phyloP scores from a whole-genome alignment of 108 stramenopile species.

The Mayamaea pseudoterrestris region DNA sequence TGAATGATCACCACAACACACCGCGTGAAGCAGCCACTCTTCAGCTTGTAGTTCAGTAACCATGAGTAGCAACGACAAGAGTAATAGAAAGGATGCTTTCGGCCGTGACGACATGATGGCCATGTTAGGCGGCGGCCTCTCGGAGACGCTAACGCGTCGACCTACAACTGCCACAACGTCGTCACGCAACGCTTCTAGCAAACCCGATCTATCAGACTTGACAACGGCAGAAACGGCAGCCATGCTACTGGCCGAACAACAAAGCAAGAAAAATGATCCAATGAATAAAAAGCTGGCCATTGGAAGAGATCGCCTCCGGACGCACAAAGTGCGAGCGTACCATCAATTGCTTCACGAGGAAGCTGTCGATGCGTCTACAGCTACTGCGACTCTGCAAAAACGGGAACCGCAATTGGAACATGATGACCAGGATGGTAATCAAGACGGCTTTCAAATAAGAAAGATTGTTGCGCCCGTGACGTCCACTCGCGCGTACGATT shows the following conservation, averaged over 20 bases:
- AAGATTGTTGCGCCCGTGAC: background rate
- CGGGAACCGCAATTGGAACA: too few relatives aligned
- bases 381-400: background rate
- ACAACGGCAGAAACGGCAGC: conserved; percentile 62
- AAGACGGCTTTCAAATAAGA: background rate
- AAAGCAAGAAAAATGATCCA: background rate
- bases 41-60: too few relatives aligned
- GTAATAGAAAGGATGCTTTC: too few relatives aligned
- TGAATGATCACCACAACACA: too few relatives aligned
- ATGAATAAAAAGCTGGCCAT: background rate
- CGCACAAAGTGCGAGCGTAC: conserved; percentile 5
- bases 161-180: conserved; percentile 8
- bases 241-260: conserved; percentile 14
- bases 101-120: conserved; percentile 73
- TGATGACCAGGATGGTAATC: background rate
- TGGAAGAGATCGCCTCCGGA: conserved; percentile 1
- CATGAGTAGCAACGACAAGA: too few relatives aligned
- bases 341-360: conserved; percentile 8
- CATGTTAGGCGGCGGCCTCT: conserved; percentile 39
- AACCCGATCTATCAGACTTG: conserved; percentile 44
- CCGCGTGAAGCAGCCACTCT: too few relatives aligned
- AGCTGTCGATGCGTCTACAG: background rate
- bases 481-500: background rate
- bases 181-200: conserved; percentile 1
- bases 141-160: conserved; percentile 25